Conservation (phyloP, 345 rosid genomes). For the Mallotus nudiflorus region DNA sequence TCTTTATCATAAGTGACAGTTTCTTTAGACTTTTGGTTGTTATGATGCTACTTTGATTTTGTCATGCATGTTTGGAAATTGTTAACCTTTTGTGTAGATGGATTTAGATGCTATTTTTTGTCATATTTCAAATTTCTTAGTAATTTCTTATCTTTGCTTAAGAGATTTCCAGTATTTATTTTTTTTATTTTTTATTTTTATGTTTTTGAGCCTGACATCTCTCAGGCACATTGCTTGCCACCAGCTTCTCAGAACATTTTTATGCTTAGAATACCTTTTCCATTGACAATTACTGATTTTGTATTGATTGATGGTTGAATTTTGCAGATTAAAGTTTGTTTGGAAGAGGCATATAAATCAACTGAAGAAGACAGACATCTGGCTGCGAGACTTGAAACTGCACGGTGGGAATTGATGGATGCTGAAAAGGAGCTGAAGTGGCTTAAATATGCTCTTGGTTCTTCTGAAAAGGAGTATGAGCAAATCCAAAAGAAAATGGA, state of each 20-base stretch:
- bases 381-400: conserved; percentile 56
- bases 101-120: neutral
- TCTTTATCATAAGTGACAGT: neutral
- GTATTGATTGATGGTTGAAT: conserved; percentile 12
- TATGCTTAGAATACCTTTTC: neutral
- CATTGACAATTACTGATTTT: neutral
- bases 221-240: neutral
- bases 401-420: conserved; percentile 76
- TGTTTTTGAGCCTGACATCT: neutral
- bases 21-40: neutral
- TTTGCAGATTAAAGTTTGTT: conserved; percentile 70
- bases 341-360: conserved; percentile 59
- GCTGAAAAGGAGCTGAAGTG: conserved; percentile 87
- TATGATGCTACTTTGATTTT: neutral
- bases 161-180: neutral
- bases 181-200: neutral
- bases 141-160: no score
- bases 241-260: neutral
- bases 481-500: conserved; percentile 60
- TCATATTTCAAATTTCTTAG: no score
- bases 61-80: neutral
- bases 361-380: conserved; percentile 78
- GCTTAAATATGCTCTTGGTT: conserved; percentile 67
- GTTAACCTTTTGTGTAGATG: neutral
- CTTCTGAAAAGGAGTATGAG: conserved; percentile 81